Conservation (phyloP, 345 rosid species). For the Citrus sp. region DNA sequence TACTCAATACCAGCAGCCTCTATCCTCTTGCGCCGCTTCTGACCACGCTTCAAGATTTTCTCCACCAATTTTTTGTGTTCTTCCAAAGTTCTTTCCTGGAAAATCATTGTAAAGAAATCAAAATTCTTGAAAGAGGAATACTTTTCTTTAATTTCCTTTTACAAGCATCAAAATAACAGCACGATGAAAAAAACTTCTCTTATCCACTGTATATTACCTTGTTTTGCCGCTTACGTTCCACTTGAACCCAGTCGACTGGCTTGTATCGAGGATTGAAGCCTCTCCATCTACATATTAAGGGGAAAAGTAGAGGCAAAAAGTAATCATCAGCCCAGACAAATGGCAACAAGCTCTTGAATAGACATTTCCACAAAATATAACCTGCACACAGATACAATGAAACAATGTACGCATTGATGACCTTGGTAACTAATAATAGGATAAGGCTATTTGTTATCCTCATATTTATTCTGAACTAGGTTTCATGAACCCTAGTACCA, state of each 20-base stretch:
- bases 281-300: constrained; percentile 58
- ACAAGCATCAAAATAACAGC: background rate
- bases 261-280: constrained; percentile 53
- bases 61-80: constrained; percentile 73
- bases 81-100: constrained; percentile 85
- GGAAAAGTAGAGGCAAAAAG: background rate
- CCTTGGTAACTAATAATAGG: background rate
- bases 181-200: background rate
- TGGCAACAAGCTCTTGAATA: background rate
- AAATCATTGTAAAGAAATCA: background rate
- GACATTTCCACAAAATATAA: background rate
- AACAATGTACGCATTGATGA: background rate
- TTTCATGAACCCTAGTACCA: background rate
- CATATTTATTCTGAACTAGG: background rate
- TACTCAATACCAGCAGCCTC: constrained; percentile 81
- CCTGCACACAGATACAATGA: background rate
- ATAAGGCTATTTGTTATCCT: background rate
- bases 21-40: constrained; percentile 64
- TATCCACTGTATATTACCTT: constrained; percentile 39
- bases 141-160: background rate
- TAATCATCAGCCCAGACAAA: constrained; percentile 4
- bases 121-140: background rate
- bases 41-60: constrained; percentile 60
- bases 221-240: constrained; percentile 57
- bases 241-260: constrained; percentile 63